phyloP scores from a whole-genome alignment of 2,329 filamentous ascomycete species.

The Talaromyces sp. region DNA sequence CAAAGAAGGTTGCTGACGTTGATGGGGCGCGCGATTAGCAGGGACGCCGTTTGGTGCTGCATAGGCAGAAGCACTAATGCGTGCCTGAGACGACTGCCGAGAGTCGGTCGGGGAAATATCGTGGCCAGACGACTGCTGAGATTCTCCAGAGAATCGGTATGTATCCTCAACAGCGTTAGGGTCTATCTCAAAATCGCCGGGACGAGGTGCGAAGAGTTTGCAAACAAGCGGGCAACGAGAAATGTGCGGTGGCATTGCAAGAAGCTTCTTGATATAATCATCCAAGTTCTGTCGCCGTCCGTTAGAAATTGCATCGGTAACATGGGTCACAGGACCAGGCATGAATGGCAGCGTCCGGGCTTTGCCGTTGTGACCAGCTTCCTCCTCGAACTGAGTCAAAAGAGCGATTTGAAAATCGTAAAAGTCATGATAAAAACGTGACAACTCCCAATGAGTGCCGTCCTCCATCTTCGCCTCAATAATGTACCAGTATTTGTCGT shows the following conservation, averaged over 20 bases:
- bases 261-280: conserved; percentile 88
- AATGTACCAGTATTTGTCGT: conserved; percentile 98
- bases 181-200: conserved; percentile 92
- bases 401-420: conserved; percentile 98
- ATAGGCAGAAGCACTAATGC: conserved; percentile 55
- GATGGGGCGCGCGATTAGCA: conserved; percentile 35
- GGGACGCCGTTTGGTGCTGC: conserved; percentile 47
- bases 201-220: conserved; percentile 83
- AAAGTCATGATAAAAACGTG: conserved; percentile 95
- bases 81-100: conserved; percentile 62
- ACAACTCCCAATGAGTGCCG: conserved; percentile 86
- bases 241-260: conserved; percentile 80
- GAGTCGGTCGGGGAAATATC: conserved; percentile 60
- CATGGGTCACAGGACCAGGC: conserved; percentile 95
- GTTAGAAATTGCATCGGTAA: conserved; percentile 96
- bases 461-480: conserved; percentile 90
- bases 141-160: conserved; percentile 69
- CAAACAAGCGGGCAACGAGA: conserved; percentile 78
- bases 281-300: conserved; percentile 89
- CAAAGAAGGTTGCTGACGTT: conserved; percentile 35
- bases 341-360: conserved; percentile 89
- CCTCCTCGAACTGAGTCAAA: conserved; percentile 83
- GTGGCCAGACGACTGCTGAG: conserved; percentile 63
- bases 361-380: conserved; percentile 81
- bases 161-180: conserved; percentile 62